A percentile compares a stretch with the other conserved stretches of the same genome.
Conservation (phyloP, 371 early-diverging fungal species). For the Polyrhizophydium stewartii region DNA sequence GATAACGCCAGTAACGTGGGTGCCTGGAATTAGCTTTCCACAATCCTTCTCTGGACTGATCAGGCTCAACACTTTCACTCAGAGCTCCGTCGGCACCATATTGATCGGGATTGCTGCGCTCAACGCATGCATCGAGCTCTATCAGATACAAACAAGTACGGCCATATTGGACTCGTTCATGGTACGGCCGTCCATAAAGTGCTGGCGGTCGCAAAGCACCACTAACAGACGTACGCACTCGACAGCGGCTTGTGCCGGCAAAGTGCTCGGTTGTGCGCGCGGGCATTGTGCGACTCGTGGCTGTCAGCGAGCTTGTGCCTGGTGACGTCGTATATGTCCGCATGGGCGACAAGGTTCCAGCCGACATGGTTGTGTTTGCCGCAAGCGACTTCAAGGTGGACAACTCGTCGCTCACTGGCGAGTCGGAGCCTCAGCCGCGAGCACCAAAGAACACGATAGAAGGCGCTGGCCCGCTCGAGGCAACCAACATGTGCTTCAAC, state of each 20-base stretch:
- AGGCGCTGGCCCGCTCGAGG: slow-evolving; percentile 78
- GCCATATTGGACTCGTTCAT: slow-evolving; percentile 86
- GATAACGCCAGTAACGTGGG: slow-evolving; percentile 3
- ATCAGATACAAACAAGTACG: slow-evolving; percentile 80
- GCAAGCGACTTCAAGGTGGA: slow-evolving; percentile 88
- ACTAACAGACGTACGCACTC: not conserved
- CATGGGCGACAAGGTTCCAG: slow-evolving; percentile 93
- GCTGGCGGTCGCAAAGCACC: not conserved
- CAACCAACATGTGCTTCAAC: slow-evolving; percentile 84
- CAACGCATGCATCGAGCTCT: slow-evolving; percentile 90
- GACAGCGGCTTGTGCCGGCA: slow-evolving; percentile 73
- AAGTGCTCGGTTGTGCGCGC: slow-evolving; percentile 76
- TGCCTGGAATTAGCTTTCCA: not conserved
- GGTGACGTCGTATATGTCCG: slow-evolving; percentile 86
- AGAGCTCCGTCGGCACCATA: slow-evolving; percentile 86
- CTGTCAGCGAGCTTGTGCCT: slow-evolving; percentile 67
- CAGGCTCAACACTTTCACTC: slow-evolving; percentile 3
- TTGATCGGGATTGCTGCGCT: slow-evolving; percentile 81
- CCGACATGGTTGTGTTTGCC: slow-evolving; percentile 75
- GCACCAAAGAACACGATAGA: slow-evolving; percentile 36
- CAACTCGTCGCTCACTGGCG: slow-evolving; percentile 95
- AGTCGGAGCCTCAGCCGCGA: slow-evolving; percentile 89
- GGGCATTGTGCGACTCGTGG: slow-evolving; percentile 54
- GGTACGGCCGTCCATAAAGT: slow-evolving; percentile 18
- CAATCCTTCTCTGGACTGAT: not conserved